These are phyloP conservation scores for Boletellus dicymbophilus DNA, from an alignment of 1,284 basidiomycete species.

Conservation along the genomic window DNA sequence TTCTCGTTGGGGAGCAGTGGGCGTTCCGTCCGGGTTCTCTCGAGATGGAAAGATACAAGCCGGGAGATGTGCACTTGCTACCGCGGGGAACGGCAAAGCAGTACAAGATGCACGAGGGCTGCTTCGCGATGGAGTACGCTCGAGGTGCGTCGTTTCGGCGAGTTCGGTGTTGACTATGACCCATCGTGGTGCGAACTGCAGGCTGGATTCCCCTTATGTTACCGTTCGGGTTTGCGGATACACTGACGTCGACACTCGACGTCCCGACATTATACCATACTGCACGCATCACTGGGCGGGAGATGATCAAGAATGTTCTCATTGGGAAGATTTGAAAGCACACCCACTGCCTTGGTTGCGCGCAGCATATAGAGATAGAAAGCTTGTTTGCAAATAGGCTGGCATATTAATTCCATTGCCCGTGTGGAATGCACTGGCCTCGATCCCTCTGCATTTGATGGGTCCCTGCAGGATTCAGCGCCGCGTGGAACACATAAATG, in stretches of 20 bases:
- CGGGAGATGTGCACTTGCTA: slow-evolving; percentile 87
- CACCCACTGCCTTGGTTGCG: neutral
- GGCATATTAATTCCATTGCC: neutral
- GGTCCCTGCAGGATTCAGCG: too few relatives aligned
- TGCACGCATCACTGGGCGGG: slow-evolving; percentile 74
- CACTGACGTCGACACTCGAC: slow-evolving; percentile 88
- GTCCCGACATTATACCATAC: slow-evolving; percentile 84
- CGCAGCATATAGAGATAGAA: slow-evolving; percentile 4
- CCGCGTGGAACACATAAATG: too few relatives aligned
- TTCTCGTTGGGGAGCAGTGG: slow-evolving; percentile 91
- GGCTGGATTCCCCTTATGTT: slow-evolving; percentile 93
- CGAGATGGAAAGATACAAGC: slow-evolving; percentile 80
- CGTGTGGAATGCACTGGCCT: too few relatives aligned
- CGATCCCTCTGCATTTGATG: too few relatives aligned
- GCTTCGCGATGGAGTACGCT: slow-evolving; percentile 95
- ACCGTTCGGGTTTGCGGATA: slow-evolving; percentile 92
- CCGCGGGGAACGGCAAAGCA: slow-evolving; percentile 88
- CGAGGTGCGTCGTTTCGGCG: slow-evolving; percentile 56
- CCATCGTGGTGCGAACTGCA: slow-evolving; percentile 28
- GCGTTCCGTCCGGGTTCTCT: slow-evolving; percentile 84
- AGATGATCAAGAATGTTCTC: slow-evolving; percentile 83
- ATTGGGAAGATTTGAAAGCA: slow-evolving; percentile 77
- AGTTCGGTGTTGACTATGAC: slow-evolving; percentile 3
- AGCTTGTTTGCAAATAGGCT: too few relatives aligned
- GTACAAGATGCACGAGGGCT: slow-evolving; percentile 96